Percentiles rank a stretch among this genome's conserved stretches.
Evolutionary conservation across 257 asterid species (phyloP).

Genomic region (Eustoma russellianum): DNA sequence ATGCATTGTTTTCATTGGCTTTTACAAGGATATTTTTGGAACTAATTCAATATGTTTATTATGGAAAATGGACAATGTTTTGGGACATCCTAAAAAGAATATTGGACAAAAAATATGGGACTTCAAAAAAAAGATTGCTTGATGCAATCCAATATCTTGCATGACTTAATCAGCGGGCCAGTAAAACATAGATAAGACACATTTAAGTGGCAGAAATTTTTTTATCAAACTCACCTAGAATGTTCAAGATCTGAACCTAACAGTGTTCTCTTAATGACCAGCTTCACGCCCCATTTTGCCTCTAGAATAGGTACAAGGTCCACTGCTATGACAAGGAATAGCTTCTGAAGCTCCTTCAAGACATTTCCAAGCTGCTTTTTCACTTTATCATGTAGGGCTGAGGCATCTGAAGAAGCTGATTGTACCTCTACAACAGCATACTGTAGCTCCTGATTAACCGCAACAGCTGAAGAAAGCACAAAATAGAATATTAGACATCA

Average conservation of each 20-base stretch:
- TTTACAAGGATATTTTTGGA: no score
- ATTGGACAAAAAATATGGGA: no score
- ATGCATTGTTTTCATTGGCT: no score
- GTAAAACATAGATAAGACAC: no score
- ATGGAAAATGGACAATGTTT: no score
- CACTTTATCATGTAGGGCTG: constrained; percentile 36
- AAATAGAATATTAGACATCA: not conserved
- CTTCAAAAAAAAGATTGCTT: no score
- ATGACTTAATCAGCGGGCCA: no score
- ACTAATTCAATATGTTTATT: no score
- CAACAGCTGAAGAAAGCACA: constrained; percentile 57
- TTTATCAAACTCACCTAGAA: constrained; percentile 48
- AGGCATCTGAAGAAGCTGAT: constrained; percentile 28
- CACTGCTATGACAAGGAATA: constrained; percentile 58
- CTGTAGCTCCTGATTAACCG: constrained; percentile 83
- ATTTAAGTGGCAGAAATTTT: no score
- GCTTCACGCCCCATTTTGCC: constrained; percentile 82
- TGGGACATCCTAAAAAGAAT: no score
- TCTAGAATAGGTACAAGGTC: constrained; percentile 84
- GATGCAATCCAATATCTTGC: no score
- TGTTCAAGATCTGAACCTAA: constrained; percentile 83
- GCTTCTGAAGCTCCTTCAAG: constrained; percentile 42
- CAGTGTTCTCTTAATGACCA: constrained; percentile 52
- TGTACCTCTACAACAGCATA: constrained; percentile 83
- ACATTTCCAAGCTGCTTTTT: constrained; percentile 62